Base-by-base conservation (phyloP, 306 rosid genomes). In the Trifolium dubium region DNA sequence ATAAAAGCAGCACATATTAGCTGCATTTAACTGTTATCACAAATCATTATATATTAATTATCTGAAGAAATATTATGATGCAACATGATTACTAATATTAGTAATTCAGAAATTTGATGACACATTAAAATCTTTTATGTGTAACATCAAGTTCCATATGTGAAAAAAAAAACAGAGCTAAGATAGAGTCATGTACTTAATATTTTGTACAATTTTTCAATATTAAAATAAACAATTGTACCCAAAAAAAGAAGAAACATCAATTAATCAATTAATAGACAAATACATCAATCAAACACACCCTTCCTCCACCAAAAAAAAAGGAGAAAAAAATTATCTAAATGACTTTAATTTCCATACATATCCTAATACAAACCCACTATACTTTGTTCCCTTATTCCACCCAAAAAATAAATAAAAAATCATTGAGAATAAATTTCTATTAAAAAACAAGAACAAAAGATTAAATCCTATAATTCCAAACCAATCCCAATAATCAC, bases 401-500 rank as follows among this genome's bases (percentile, higher is more conserved):
- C 77, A 29, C 51, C 65, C 53, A 30, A 10, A 30, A 10, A 55
- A 55, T 19, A 55, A 23, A 18, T n/a, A 30, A 56, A 67, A 62
- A 62, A 58, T 51, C 19, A 72, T 53, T 67, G 66, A 79, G 71
- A 75, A 75, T 53, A 69, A 64, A 54, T 75, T 58, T 79, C 64
- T 23, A 67, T 75, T 56, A 71, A 11, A 51, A 41, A 59, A 63
- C 2, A 5, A 63, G n/a, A 59, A 56, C 73, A 29, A 61, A 70
- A 79, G 71, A 46, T 31, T 1, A 70, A 67, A 81, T 71, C 64
- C 73, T 32, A 13, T 61, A 64, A 68, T 43, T 46, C 81, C 84
- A 85, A 82, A 69, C 74, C 86, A 78, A 76, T 41, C 80, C 85
- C 81, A 47, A 63, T 76, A 37, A 74, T 73, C 29, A 81, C 73